phyloP scores from a whole-genome alignment of 2,329 filamentous ascomycete genomes.

The Penicillium sp. region DNA sequence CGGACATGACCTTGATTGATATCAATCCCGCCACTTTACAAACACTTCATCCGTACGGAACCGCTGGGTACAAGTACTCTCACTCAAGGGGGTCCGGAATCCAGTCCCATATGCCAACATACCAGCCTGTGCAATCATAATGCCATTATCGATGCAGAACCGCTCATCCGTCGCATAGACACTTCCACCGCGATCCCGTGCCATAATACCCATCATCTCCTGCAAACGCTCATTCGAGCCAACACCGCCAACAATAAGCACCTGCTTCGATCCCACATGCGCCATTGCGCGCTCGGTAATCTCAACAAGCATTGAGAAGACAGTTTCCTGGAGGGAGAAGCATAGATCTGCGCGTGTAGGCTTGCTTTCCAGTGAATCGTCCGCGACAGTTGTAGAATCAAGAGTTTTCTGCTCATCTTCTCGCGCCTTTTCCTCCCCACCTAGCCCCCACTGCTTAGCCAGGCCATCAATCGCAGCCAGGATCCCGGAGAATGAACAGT shows the following conservation, averaged over 20 bases:
- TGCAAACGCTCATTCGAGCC: conserved; percentile 93
- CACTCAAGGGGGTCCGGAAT: conserved; percentile 70
- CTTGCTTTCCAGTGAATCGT: conserved; percentile 42
- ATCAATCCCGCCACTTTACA: conserved; percentile 68
- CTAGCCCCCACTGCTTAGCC: conserved; percentile 53
- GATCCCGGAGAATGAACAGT: conserved; percentile 93
- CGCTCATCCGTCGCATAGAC: conserved; percentile 95
- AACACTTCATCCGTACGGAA: conserved; percentile 81
- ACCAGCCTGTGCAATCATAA: conserved; percentile 98
- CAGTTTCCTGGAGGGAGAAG: conserved; percentile 91
- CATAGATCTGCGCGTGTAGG: conserved; percentile 79
- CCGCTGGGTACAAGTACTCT: conserved; percentile 80
- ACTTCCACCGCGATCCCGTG: conserved; percentile 77
- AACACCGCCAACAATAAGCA: conserved; percentile 92
- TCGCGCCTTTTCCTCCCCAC: conserved; percentile 51
- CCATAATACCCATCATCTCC: conserved; percentile 99
- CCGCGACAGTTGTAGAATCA: conserved; percentile 22
- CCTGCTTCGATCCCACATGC: conserved; percentile 85
- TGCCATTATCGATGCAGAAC: conserved; percentile 98
- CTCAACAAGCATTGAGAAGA: conserved; percentile 96
- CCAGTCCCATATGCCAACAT: conserved; percentile 80
- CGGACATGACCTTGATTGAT: not conserved
- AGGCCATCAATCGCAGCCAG: conserved; percentile 78
- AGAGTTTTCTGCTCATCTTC: conserved; percentile 33
- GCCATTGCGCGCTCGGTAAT: conserved; percentile 99